Evolutionary conservation across 257 asterid genomes (phyloP).

Genomic region (Primulina eburnea): DNA sequence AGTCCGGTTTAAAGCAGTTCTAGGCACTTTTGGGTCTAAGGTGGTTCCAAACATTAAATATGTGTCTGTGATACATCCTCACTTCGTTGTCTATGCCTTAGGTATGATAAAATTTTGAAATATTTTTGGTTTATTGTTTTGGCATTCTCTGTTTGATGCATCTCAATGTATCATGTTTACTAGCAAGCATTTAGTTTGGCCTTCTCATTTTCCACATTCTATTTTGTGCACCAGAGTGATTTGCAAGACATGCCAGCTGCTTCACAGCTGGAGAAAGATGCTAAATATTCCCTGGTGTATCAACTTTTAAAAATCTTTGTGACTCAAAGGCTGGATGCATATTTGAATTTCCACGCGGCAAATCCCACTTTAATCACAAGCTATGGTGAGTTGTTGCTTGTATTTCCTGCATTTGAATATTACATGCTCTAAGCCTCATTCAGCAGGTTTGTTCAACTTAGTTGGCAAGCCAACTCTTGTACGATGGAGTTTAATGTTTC

Average conservation of each 20-base stretch:
- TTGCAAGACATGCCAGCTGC: constrained; percentile 81
- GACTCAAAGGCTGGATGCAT: constrained; percentile 81
- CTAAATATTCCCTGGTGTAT: constrained; percentile 53
- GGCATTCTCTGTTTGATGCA: background rate
- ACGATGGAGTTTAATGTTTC: constrained; percentile 14
- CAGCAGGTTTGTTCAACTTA: background rate
- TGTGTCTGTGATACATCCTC: background rate
- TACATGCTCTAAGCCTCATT: background rate
- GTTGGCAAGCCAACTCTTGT: background rate
- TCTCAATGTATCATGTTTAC: constrained; percentile 9
- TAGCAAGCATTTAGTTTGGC: background rate
- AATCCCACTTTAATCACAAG: constrained; percentile 49
- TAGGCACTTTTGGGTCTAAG: background rate
- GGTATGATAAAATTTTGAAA: background rate
- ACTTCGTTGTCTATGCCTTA: background rate
- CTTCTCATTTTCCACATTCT: background rate
- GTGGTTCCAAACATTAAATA: background rate
- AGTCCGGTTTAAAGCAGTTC: background rate
- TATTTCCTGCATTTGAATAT: background rate
- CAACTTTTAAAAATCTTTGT: constrained; percentile 76
- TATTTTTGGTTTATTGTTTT: background rate
- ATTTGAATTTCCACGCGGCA: constrained; percentile 66
- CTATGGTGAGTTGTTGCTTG: constrained; percentile 44
- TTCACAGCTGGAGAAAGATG: constrained; percentile 81
- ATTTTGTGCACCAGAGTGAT: constrained; percentile 54